phyloP scores from a whole-genome alignment of 1,284 basidiomycete species.

The Irpex sp. region DNA sequence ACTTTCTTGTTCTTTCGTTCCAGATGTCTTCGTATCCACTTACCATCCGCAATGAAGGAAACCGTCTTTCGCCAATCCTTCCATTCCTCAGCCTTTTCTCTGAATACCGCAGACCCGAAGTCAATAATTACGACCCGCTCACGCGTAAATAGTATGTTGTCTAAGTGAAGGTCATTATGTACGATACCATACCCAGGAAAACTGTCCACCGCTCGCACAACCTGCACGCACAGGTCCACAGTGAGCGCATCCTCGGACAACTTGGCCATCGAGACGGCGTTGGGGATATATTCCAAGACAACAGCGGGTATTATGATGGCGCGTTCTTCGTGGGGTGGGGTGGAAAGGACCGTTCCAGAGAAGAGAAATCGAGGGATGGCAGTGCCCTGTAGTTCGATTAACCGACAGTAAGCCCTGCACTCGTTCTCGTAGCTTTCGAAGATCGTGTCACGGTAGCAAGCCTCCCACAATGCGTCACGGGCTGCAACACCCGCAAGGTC shows the following conservation, averaged over 20 bases:
- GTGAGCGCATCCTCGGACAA: background rate
- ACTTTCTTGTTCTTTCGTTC: no score
- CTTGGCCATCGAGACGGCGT: background rate
- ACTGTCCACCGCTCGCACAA: background rate
- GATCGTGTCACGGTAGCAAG: background rate
- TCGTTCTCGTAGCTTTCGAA: background rate
- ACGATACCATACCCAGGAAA: background rate
- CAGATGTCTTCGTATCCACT: background rate
- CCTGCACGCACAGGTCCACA: background rate
- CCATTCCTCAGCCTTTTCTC: background rate
- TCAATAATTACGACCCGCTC: background rate
- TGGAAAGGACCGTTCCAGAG: background rate
- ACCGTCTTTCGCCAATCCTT: background rate
- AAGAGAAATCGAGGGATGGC: slow-evolving; percentile 5
- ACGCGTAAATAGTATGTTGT: background rate
- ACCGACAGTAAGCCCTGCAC: background rate
- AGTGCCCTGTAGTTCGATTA: slow-evolving; percentile 6
- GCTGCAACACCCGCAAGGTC: background rate
- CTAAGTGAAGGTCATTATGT: background rate
- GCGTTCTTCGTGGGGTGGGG: background rate
- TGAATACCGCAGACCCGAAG: background rate
- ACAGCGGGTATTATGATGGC: background rate
- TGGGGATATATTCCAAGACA: background rate
- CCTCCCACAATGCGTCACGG: background rate
- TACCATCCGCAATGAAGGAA: background rate